phyloP scores from a whole-genome alignment of 345 rosid species.

The Aurinia saxatilis region DNA sequence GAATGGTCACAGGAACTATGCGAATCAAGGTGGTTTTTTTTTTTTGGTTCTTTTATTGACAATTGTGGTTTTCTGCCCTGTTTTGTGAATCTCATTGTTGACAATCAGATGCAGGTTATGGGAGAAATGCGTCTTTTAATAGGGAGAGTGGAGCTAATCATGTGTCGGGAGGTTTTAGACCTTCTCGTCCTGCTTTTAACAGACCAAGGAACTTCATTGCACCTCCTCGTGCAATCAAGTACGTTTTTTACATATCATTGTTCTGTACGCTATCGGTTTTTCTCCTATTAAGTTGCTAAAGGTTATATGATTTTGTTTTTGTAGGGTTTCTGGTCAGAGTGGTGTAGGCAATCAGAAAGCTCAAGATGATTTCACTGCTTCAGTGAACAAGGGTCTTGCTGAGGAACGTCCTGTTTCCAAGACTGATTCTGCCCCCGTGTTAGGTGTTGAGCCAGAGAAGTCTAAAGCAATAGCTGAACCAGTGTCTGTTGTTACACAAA shows the following conservation, averaged over 20 bases:
- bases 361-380: slow-evolving; percentile 20
- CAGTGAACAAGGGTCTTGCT: slow-evolving; percentile 22
- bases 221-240: slow-evolving; percentile 39
- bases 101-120: slow-evolving; percentile 39
- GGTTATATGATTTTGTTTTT: background rate
- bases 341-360: slow-evolving; percentile 24
- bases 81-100: slow-evolving; percentile 16
- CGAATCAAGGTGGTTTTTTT: slow-evolving; percentile 40
- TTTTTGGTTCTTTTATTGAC: background rate
- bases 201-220: slow-evolving; percentile 35
- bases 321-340: slow-evolving; percentile 40
- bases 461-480: slow-evolving; percentile 29
- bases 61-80: background rate
- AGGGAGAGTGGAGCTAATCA: slow-evolving; percentile 52
- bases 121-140: slow-evolving; percentile 38
- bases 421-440: slow-evolving; percentile 21
- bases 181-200: slow-evolving; percentile 26
- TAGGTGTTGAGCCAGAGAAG: slow-evolving; percentile 31
- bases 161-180: slow-evolving; percentile 31
- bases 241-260: slow-evolving; percentile 17
- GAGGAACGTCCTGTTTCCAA: slow-evolving; percentile 12
- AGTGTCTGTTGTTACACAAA: slow-evolving; percentile 25
- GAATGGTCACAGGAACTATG: slow-evolving; percentile 45
- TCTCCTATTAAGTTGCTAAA: background rate
- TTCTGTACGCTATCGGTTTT: background rate